Conservation (phyloP, 768 basidiomycete species). For the Nevesoporus exiguus region DNA sequence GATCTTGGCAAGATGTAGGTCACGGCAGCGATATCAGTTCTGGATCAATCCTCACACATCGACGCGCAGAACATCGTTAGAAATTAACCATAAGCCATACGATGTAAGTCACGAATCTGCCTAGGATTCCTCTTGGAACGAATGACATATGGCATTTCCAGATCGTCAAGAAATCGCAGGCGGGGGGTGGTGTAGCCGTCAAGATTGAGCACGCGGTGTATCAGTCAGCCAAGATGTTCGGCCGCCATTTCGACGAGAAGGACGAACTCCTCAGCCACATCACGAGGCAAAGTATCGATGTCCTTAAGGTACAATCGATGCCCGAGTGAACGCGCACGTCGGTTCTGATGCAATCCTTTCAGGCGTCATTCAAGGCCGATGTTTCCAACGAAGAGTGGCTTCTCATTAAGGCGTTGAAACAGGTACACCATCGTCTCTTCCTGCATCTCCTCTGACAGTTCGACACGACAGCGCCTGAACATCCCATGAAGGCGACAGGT, state of each 20-base stretch:
- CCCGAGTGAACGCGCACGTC: not conserved
- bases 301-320: constrained; percentile 66
- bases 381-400: constrained; percentile 91
- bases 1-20: constrained; percentile 92
- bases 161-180: constrained; percentile 90
- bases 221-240: constrained; percentile 92
- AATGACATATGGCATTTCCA: constrained; percentile 28
- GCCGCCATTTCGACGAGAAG: constrained; percentile 93
- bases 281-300: constrained; percentile 90
- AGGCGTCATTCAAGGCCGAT: constrained; percentile 86
- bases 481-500: constrained; percentile 26
- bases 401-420: constrained; percentile 84
- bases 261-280: constrained; percentile 92
- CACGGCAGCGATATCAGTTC: not conserved
- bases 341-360: constrained; percentile 11
- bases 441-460: not conserved
- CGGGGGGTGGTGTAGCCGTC: constrained; percentile 95
- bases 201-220: constrained; percentile 98
- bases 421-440: constrained; percentile 37
- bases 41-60: constrained; percentile 2
- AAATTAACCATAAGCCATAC: constrained; percentile 91
- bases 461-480: constrained; percentile 34
- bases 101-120: constrained; percentile 51
- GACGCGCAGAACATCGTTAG: constrained; percentile 75
- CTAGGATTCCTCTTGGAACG: not conserved